phyloP scores from a whole-genome alignment of 192 early-diverging fungal genomes.

The Paraglomus occultum region DNA sequence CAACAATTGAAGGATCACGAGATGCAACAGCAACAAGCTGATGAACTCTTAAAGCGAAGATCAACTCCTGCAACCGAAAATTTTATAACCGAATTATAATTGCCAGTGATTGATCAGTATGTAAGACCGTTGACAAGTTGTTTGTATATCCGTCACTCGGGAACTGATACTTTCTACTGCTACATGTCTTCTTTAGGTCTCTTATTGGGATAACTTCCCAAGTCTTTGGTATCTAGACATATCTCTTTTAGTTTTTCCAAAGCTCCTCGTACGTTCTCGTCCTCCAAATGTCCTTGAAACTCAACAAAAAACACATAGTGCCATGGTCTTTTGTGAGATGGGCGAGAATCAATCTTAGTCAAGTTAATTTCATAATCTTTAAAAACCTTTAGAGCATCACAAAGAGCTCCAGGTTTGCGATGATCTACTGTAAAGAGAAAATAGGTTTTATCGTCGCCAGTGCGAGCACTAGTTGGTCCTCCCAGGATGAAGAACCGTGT shows the following conservation, averaged over 20 bases:
- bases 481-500: conserved; percentile 93
- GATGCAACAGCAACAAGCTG: too few species aligned
- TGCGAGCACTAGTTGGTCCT: conserved; percentile 60
- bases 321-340: conserved; percentile 76
- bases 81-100: too few species aligned
- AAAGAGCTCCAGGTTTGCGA: conserved; percentile 81
- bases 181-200: too few species aligned
- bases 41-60: too few species aligned
- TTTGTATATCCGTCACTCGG: too few species aligned
- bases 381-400: conserved; percentile 80
- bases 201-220: conserved; percentile 67
- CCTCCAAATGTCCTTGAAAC: conserved; percentile 75
- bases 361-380: conserved; percentile 79
- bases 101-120: too few species aligned
- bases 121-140: too few species aligned
- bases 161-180: too few species aligned
- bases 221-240: conserved; percentile 72
- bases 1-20: too few species aligned
- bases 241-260: conserved; percentile 65
- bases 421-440: conserved; percentile 92
- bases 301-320: conserved; percentile 97
- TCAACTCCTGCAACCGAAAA: too few species aligned
- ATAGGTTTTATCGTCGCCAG: conserved; percentile 73
- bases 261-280: conserved; percentile 62
- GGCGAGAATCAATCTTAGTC: conserved; percentile 89